Evolutionary conservation across 805 yeast genomes (phyloP), one percentile per base, ranked within the genome.

Genomic region (Lachancea fermentati): DNA sequence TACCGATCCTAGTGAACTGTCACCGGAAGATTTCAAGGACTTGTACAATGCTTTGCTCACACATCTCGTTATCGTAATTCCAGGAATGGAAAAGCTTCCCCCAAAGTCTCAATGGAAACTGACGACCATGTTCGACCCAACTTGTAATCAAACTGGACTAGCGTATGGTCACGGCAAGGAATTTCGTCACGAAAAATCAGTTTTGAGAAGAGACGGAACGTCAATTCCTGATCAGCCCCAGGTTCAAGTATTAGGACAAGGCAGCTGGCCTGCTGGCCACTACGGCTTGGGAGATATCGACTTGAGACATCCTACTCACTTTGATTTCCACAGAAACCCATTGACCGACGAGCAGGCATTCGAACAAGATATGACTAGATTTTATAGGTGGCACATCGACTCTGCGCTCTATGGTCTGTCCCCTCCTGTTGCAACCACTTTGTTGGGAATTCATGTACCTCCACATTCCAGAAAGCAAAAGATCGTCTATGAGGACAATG

Each of bases 341-440:
- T 70, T 87, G 46, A 67, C 79, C 13, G 72, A 75, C n/a, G 79
- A 78, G 33, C 77, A 86, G 49, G 74, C 81, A 47, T 74, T 69
- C 28, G 66, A 68, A 5, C 55, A 75, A 17, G 76, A 79, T 37
- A 74, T 75, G 60, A 87, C 96, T 2, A 73, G 94, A 52, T 87
- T 80, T 61, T 87, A 86, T 73, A 76, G 96, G 65, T 87, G 96
- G 96, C 96, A 87, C 65, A 85, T 87, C 49, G 96, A 87, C 63
- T 81, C 93, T 28, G 96, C 96, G 4, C 71, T 87, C 30, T 87
- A 87, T 55, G 95, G 77, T 28, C 72, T 86, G 51, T 77, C 89
- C 12, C 95, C 96, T 19, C 96, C 96, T 22, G 76, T 82, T 50
- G 84, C 81, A 28, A 87, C 96, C 11, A 86, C 95, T 2, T 71